Conservation (phyloP, 192 early-diverging fungal species). For the Rhizophagus sp. region DNA sequence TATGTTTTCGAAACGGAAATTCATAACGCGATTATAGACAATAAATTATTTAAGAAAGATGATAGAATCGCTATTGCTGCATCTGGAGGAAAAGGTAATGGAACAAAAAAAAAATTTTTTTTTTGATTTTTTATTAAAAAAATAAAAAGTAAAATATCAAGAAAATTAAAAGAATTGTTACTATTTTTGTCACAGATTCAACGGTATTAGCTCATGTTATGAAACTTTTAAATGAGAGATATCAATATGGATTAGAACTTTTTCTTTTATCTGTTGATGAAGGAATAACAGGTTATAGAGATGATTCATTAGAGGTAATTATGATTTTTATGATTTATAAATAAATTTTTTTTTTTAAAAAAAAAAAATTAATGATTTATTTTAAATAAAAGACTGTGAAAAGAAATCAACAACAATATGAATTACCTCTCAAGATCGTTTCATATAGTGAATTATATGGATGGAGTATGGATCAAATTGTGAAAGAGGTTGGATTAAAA, state of each 20-base stretch:
- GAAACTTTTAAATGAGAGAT: slow-evolving; percentile 89
- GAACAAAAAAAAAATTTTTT: neutral
- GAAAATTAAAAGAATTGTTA: neutral
- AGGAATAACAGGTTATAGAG: slow-evolving; percentile 96
- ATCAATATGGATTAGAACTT: slow-evolving; percentile 89
- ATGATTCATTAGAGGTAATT: slow-evolving; percentile 85
- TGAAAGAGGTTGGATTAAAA: slow-evolving; percentile 89
- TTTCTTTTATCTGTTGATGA: slow-evolving; percentile 95
- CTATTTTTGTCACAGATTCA: slow-evolving; percentile 60
- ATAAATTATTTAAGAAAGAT: slow-evolving; percentile 79
- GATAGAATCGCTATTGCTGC: slow-evolving; percentile 95
- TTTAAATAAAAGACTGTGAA: slow-evolving; percentile 73
- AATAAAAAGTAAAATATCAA: too few species aligned
- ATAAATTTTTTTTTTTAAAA: too few species aligned
- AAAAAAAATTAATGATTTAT: neutral
- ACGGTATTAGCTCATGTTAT: slow-evolving; percentile 96
- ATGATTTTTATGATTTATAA: too few species aligned
- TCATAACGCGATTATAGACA: slow-evolving; percentile 86
- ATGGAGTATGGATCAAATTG: slow-evolving; percentile 99
- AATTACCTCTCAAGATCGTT: slow-evolving; percentile 89
- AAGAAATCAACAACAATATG: slow-evolving; percentile 92
- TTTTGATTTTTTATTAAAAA: too few species aligned
- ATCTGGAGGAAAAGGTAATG: slow-evolving; percentile 83
- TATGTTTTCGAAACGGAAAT: slow-evolving; percentile 91
- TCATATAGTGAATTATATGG: slow-evolving; percentile 95